Percentiles rank a stretch among this genome's conserved stretches.
Evolutionary conservation across 139 green algal species (phyloP).

Genomic region (Asterochloris erici): DNA sequence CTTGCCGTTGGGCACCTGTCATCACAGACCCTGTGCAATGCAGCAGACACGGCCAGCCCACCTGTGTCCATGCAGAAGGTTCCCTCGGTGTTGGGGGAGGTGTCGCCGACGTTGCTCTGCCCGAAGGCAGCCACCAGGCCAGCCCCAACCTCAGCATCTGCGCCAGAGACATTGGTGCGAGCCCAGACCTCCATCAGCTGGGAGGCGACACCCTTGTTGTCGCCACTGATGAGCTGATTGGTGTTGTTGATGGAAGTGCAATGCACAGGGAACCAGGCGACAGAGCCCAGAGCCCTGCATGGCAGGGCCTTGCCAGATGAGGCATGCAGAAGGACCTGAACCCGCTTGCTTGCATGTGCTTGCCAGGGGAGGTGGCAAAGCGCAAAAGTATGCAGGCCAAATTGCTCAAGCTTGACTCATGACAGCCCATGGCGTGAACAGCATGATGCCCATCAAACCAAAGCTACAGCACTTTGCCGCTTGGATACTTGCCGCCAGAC

Average conservation of each 20-base stretch:
- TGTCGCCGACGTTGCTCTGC: slow-evolving; percentile 75
- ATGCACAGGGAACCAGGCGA: slow-evolving; percentile 83
- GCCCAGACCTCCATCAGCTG: slow-evolving; percentile 63
- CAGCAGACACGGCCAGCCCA: slow-evolving; percentile 4
- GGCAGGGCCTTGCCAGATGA: too few relatives aligned
- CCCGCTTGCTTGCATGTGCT: too few relatives aligned
- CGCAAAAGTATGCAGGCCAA: too few relatives aligned
- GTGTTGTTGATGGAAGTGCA: slow-evolving; percentile 89
- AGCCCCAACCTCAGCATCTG: background rate
- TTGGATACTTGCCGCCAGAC: too few relatives aligned
- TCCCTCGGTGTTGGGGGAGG: slow-evolving; percentile 70
- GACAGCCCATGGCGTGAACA: too few relatives aligned
- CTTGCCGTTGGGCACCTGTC: background rate
- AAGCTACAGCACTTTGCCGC: too few relatives aligned
- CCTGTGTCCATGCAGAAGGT: slow-evolving; percentile 79
- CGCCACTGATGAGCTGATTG: slow-evolving; percentile 74
- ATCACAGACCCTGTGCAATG: background rate
- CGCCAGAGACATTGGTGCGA: background rate
- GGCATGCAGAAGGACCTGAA: too few relatives aligned
- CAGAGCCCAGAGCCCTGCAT: slow-evolving; percentile 15
- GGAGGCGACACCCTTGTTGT: slow-evolving; percentile 83
- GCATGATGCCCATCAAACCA: too few relatives aligned
- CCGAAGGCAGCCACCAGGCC: slow-evolving; percentile 75
- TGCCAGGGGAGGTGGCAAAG: too few relatives aligned
- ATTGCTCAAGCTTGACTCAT: too few relatives aligned